Evolutionary conservation across 1,139 yeast species (phyloP).

Genomic region (Yamadazyma sp.): DNA sequence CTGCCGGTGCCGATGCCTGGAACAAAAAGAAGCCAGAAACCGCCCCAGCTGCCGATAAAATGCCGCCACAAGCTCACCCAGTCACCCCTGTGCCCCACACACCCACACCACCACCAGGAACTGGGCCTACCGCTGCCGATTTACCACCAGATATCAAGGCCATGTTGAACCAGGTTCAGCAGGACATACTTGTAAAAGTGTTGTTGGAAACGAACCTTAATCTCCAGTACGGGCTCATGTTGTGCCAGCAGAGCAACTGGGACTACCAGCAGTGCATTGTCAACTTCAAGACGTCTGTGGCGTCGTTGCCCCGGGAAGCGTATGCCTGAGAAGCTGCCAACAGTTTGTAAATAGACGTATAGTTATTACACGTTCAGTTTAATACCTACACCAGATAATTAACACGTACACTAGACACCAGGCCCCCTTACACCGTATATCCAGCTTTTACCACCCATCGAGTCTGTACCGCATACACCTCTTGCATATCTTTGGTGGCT

Average conservation of each 20-base stretch:
- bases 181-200: constrained; percentile 63
- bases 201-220: constrained; percentile 75
- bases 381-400: too few relatives aligned
- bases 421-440: too few relatives aligned
- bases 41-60: background rate
- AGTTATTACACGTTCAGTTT: too few relatives aligned
- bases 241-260: constrained; percentile 89
- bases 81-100: background rate
- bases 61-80: constrained; percentile 1
- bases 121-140: constrained; percentile 21
- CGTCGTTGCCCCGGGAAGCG: constrained; percentile 46
- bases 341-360: background rate
- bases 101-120: constrained; percentile 6
- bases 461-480: too few relatives aligned
- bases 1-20: constrained; percentile 64
- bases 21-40: constrained; percentile 15
- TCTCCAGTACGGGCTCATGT: constrained; percentile 75
- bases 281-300: constrained; percentile 66
- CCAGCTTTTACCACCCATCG: too few relatives aligned
- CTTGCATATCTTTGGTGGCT: too few relatives aligned
- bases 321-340: constrained; percentile 17
- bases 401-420: too few relatives aligned
- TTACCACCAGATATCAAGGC: constrained; percentile 56
- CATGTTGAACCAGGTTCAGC: constrained; percentile 55
- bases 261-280: constrained; percentile 68